Conservation (phyloP, 805 yeast genomes). For the Jamesozyma gamospora region DNA sequence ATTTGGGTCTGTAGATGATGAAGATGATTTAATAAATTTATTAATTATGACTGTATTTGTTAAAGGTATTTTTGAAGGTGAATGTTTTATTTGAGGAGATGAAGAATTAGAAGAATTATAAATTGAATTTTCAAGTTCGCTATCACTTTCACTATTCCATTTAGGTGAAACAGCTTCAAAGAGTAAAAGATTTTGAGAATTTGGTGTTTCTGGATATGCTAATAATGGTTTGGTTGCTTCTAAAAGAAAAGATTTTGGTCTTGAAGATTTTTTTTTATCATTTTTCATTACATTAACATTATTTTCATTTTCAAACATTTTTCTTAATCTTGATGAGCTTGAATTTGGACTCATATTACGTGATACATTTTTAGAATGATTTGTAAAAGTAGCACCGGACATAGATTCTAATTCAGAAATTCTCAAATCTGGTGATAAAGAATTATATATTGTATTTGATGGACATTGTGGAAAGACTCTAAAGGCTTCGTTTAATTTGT, state of each 20-base stretch:
- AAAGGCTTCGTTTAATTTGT: neutral
- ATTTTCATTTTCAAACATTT: slow-evolving; percentile 10
- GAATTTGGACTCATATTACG: slow-evolving; percentile 3
- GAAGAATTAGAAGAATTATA: neutral
- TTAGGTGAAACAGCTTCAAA: neutral
- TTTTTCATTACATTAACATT: neutral
- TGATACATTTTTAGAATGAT: neutral
- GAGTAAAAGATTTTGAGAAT: neutral
- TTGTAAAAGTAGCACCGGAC: slow-evolving; percentile 3
- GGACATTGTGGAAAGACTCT: neutral
- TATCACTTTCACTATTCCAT: slow-evolving; percentile 2
- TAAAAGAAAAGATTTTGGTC: slow-evolving; percentile 9
- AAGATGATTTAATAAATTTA: slow-evolving; percentile 5
- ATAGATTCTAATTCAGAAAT: neutral
- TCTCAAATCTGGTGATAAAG: neutral
- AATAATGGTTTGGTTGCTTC: slow-evolving; percentile 19
- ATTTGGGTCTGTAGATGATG: neutral
- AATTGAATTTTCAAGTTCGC: neutral
- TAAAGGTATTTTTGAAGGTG: slow-evolving; percentile 23
- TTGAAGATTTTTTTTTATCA: slow-evolving; percentile 1
- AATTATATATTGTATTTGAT: neutral
- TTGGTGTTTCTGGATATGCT: slow-evolving; percentile 2
- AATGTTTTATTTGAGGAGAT: slow-evolving; percentile 12
- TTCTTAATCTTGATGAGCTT: slow-evolving; percentile 8
- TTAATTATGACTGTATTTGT: slow-evolving; percentile 19